A percentile compares a stretch with the other conserved stretches of the same genome.
Evolutionary conservation across 2,329 filamentous ascomycete genomes (phyloP).

Genomic region (Calonectria crousiana): DNA sequence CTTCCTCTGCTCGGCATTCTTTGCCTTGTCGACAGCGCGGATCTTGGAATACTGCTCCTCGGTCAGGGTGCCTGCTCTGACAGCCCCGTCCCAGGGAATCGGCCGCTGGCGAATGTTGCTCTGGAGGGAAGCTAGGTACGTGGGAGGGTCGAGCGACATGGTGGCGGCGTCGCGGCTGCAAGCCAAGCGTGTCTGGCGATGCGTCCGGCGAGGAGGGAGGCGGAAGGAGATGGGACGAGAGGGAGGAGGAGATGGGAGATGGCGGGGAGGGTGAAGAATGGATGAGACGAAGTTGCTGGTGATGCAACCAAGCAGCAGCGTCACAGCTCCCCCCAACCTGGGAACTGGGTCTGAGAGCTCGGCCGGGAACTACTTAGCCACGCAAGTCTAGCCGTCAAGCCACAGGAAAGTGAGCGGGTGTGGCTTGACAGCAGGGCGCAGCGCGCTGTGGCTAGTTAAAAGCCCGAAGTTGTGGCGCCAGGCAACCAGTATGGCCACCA

Average conservation of each 20-base stretch:
- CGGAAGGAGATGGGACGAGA: constrained; percentile 23
- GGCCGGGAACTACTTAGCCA: constrained; percentile 31
- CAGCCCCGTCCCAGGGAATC: constrained; percentile 97
- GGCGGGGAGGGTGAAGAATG: constrained; percentile 25
- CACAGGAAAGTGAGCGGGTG: constrained; percentile 23
- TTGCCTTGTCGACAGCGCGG: constrained; percentile 95
- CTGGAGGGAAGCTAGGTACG: constrained; percentile 87
- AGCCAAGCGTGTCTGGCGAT: constrained; percentile 31
- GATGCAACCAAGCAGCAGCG: constrained; percentile 47
- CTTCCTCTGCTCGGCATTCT: constrained; percentile 85
- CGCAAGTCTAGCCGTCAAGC: constrained; percentile 19
- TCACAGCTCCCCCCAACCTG: constrained; percentile 37
- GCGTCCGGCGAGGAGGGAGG: constrained; percentile 19
- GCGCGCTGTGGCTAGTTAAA: background rate
- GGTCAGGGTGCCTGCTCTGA: constrained; percentile 91
- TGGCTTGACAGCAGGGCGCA: constrained; percentile 1
- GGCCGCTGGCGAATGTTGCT: constrained; percentile 97
- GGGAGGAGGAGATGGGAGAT: constrained; percentile 29
- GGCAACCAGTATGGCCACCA: background rate
- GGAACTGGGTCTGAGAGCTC: constrained; percentile 30
- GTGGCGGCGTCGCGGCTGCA: constrained; percentile 46
- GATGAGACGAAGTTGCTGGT: constrained; percentile 45
- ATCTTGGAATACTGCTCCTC: constrained; percentile 96
- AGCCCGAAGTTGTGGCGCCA: constrained; percentile 2
- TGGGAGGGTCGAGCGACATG: constrained; percentile 94